A percentile compares a stretch with the other conserved stretches of the same genome.
Conservation (phyloP, 2,329 filamentous ascomycete species). For the Cladorrhinum sp. region DNA sequence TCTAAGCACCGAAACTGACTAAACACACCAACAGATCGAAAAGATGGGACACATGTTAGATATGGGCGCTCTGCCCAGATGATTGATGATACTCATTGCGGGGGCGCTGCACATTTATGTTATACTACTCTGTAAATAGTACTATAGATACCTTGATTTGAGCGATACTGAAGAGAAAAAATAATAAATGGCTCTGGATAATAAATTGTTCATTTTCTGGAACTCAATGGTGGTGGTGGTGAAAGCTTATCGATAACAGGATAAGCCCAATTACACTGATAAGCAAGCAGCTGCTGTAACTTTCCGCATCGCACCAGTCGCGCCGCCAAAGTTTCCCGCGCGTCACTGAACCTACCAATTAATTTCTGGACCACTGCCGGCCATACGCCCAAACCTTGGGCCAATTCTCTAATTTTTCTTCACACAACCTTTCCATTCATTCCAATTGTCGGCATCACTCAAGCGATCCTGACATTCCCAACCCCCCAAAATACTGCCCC, state of each 20-base stretch:
- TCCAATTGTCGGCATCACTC: too few species aligned
- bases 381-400: not conserved
- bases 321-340: not conserved
- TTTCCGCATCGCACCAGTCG: not conserved
- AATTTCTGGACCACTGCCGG: not conserved
- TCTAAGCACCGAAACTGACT: constrained; percentile 4
- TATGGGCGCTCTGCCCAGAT: constrained; percentile 40
- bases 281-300: not conserved
- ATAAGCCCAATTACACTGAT: not conserved
- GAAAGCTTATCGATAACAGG: not conserved
- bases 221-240: not conserved
- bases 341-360: not conserved
- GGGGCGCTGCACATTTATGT: constrained; percentile 3
- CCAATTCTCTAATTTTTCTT: too few species aligned
- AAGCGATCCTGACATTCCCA: not conserved
- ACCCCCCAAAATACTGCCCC: not conserved
- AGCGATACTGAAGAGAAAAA: not conserved
- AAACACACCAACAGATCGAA: constrained; percentile 58
- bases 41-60: constrained; percentile 83
- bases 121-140: constrained; percentile 12
- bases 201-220: not conserved
- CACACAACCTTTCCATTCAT: not conserved
- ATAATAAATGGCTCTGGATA: not conserved
- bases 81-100: not conserved
- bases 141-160: constrained; percentile 3